Conservation (phyloP, 73 alveolate species). For the Effrenium voratum region DNA sequence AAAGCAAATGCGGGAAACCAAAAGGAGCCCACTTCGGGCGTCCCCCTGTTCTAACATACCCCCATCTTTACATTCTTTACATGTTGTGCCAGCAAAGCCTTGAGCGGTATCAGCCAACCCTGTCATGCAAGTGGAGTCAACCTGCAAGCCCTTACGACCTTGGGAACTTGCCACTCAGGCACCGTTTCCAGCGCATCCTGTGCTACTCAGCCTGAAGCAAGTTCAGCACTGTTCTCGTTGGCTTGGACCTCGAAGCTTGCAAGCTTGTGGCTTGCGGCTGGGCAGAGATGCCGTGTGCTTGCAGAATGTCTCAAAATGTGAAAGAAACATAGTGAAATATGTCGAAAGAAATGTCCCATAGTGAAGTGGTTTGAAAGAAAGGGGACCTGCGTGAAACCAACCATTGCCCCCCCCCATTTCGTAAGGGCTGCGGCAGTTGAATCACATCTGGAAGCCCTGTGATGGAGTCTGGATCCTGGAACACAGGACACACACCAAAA, state of each 20-base stretch:
- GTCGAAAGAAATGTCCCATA: too few relatives aligned
- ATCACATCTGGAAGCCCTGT: conserved; percentile 87
- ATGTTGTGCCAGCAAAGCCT: too few relatives aligned
- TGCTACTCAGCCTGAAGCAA: conserved; percentile 64
- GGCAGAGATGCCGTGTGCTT: too few relatives aligned
- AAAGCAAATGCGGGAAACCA: too few relatives aligned
- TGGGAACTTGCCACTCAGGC: neutral
- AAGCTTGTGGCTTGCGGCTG: too few relatives aligned
- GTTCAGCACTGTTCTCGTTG: conserved; percentile 75
- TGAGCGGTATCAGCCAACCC: neutral
- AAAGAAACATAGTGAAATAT: too few relatives aligned
- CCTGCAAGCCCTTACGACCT: neutral
- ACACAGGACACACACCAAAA: neutral
- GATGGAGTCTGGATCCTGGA: conserved; percentile 82
- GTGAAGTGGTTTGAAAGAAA: too few relatives aligned
- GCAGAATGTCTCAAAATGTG: too few relatives aligned
- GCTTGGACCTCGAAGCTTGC: conserved; percentile 67
- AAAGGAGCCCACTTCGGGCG: neutral
- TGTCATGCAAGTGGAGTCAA: neutral
- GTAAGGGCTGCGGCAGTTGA: conserved; percentile 11
- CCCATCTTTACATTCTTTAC: too few relatives aligned
- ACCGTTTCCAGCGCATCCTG: too few relatives aligned
- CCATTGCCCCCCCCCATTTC: too few relatives aligned
- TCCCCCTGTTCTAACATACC: neutral
- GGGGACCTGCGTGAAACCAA: too few relatives aligned